phyloP scores from a whole-genome alignment of 202 grass and related monocot species.

The Digitaria exilis region DNA sequence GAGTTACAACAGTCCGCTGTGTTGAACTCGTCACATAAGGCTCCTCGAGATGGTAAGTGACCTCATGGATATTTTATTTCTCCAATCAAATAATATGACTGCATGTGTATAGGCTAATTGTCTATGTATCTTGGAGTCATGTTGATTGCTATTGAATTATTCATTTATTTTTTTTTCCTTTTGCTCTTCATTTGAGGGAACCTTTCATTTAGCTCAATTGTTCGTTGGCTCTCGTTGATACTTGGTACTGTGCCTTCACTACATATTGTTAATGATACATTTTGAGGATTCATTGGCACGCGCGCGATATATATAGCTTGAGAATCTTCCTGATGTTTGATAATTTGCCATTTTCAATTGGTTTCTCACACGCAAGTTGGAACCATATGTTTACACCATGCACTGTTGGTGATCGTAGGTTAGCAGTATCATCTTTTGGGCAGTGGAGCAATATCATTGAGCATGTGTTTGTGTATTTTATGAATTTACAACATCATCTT shows the following conservation, averaged over 20 bases:
- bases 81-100: neutral
- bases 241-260: neutral
- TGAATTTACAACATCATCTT: constrained; percentile 28
- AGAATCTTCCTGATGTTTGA: neutral
- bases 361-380: neutral
- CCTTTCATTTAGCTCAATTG: neutral
- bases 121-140: constrained; percentile 1
- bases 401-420: constrained; percentile 18
- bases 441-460: neutral
- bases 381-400: neutral
- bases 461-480: constrained; percentile 15
- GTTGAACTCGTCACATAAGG: constrained; percentile 40
- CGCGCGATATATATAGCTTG: constrained; percentile 18
- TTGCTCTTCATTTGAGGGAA: neutral
- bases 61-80: constrained; percentile 13
- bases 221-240: constrained; percentile 15
- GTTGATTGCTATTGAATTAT: neutral
- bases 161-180: neutral
- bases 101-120: constrained; percentile 19
- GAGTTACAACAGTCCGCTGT: constrained; percentile 44
- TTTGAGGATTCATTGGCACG: neutral
- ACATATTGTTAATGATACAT: constrained; percentile 18
- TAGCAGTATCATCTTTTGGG: neutral
- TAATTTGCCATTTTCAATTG: neutral
- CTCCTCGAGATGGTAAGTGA: constrained; percentile 57